phyloP scores from a whole-genome alignment of 2,329 filamentous ascomycete genomes.

The Pestalotiopsis sp. region DNA sequence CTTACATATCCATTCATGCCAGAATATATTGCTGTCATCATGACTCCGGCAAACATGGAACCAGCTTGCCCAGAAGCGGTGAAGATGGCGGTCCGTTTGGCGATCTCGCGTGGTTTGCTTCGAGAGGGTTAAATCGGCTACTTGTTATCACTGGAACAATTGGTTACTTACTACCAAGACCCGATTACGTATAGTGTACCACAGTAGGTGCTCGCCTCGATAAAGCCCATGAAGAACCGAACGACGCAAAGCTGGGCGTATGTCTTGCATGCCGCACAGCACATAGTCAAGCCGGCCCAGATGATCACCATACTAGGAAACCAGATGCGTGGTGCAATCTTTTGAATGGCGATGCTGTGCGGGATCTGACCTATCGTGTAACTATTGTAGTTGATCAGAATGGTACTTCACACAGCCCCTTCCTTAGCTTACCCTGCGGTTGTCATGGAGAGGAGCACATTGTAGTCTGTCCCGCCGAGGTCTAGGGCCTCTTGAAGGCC shows the following conservation, averaged over 20 bases:
- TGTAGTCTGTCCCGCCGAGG: conserved; percentile 40
- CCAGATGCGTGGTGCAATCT: conserved; percentile 48
- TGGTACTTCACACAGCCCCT: too few species aligned
- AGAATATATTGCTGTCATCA: conserved; percentile 49
- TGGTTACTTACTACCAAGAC: conserved; percentile 45
- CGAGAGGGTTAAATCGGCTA: neutral
- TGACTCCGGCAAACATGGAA: conserved; percentile 56
- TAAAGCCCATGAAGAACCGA: conserved; percentile 45
- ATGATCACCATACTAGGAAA: conserved; percentile 47
- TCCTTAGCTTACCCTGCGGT: conserved; percentile 27
- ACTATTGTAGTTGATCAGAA: neutral
- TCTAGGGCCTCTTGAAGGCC: conserved; percentile 40
- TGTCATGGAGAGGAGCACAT: conserved; percentile 36
- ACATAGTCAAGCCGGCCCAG: conserved; percentile 48
- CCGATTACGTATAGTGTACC: conserved; percentile 52
- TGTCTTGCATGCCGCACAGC: conserved; percentile 30
- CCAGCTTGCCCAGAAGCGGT: conserved; percentile 54
- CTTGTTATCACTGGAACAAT: neutral
- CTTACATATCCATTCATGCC: conserved; percentile 37
- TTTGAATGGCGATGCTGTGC: conserved; percentile 47
- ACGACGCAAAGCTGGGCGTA: conserved; percentile 37
- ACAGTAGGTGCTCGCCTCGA: conserved; percentile 50
- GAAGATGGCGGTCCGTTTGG: conserved; percentile 55
- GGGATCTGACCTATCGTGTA: conserved; percentile 42
- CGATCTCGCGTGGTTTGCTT: conserved; percentile 49